Base-by-base conservation (phyloP, 345 rosid genomes). In the Clarkia xantiana region DNA sequence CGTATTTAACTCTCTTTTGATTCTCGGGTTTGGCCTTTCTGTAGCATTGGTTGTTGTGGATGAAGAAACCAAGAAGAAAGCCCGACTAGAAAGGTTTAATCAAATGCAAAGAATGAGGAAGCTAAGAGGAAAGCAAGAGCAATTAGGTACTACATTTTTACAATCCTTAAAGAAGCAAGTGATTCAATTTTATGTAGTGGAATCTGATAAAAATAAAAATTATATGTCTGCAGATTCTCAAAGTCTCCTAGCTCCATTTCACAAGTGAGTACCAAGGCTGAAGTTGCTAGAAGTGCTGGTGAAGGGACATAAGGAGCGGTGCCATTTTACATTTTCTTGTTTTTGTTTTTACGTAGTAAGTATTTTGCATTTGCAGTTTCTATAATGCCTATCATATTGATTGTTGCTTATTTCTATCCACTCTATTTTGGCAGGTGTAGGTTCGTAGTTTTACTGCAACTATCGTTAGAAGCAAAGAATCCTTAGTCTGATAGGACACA, bases 111-210 rank as follows among this genome's bases (percentile, higher is more conserved):
- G 67, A 57, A 64, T 45, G 95, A 79, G 55, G 96, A 80, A 59
- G 89, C 81, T 29, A 86, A 86, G 55, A 78, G 80, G 58, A 77
- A 86, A 62, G 94, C 89, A 36, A 77, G 89, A 71, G 86, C 94
- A 6, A 40, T 75, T 19, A 84, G 96, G 98, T 90, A 53, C 22
- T 39, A 14, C 17, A 42, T 15, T 15, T 15, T 18, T 40, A 19
- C 44, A n/a, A 12, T 25, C 44, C 10, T 17, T 0, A 55, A 49
- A 10, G 9, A 44, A 44, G 10, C 16, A 29, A n/a, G 57, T 43
- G 41, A 12, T 15, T 14, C 11, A 40, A 15, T 20, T 45, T 36
- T 18, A 11, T n/a, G 6, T 55, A 3, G 22, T 0, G 7, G 11
- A 19, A 11, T 19, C 49, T 18, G 36, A 29, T 43, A 42, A 36